Evolutionary conservation across 495 filamentous ascomycete genomes (phyloP).

Genomic region (Bathelium albidoporum): DNA sequence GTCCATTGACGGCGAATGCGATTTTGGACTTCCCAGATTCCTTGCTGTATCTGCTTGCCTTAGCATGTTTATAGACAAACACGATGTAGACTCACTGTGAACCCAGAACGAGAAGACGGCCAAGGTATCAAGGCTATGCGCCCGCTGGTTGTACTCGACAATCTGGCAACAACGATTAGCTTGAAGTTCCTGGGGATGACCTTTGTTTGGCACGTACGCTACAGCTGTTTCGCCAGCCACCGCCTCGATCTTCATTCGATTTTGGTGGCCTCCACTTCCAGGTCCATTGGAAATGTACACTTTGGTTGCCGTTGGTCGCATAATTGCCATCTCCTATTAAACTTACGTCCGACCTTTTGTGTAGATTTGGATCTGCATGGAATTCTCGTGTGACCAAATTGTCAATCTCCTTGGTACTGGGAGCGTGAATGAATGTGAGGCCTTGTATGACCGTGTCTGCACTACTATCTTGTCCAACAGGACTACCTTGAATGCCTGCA

Average conservation of each 20-base stretch:
- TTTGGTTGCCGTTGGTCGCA: constrained; percentile 65
- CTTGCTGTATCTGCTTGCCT: constrained; percentile 24
- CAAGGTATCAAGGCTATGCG: constrained; percentile 77
- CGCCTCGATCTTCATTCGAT: constrained; percentile 66
- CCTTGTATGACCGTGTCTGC: constrained; percentile 73
- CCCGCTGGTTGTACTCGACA: constrained; percentile 89
- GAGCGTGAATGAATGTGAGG: constrained; percentile 83
- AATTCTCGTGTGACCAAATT: constrained; percentile 92
- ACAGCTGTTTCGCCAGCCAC: constrained; percentile 91
- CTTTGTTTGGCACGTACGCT: constrained; percentile 44
- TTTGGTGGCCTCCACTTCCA: constrained; percentile 97
- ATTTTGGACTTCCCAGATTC: constrained; percentile 25
- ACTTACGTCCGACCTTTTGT: constrained; percentile 93
- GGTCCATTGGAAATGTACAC: constrained; percentile 85
- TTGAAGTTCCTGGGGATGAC: neutral
- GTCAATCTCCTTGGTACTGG: constrained; percentile 75
- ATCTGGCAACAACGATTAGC: constrained; percentile 43
- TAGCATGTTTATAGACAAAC: neutral
- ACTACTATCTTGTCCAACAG: neutral
- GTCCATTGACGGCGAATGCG: constrained; percentile 55
- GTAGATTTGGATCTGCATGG: constrained; percentile 91
- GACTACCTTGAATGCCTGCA: constrained; percentile 27
- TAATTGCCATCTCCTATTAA: constrained; percentile 66
- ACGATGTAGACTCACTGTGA: constrained; percentile 46
- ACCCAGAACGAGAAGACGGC: constrained; percentile 94